Evolutionary conservation across 192 early-diverging fungal species (phyloP), one percentile per base, ranked within the genome.

Genomic region (Dissophora ornata): DNA sequence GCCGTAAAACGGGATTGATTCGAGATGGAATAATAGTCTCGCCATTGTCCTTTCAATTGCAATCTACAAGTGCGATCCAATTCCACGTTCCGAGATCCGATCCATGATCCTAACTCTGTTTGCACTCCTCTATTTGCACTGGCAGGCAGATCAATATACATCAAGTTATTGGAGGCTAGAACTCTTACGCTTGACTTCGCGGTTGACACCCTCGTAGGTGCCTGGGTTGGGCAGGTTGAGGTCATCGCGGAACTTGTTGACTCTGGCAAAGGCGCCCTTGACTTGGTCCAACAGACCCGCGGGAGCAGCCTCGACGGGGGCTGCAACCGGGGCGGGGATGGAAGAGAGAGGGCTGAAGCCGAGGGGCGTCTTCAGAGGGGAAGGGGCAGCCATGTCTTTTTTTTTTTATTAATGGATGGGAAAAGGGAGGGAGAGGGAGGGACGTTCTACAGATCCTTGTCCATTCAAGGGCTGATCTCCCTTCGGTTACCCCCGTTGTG

Each of bases 221-320:
- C 93, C 95, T 21, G 94, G 94, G 70, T 87, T 88, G n/a, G 89
- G 87, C 59, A 97, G 80, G 62, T 89, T 81, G 25, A 91, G 78
- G 38, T 36, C 42, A 30, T 71, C 69, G 36, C 73, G 73, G 73
- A 77, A 77, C 46, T 67, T 19, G 57, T 47, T 67, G 58, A 77
- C 42, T n/a, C 51, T 62, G 1, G 73, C 41, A 40, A 56, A 77
- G 0, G 73, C 53, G 10, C 38, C 65, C 41, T 77, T 77, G 58
- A 57, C 73, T 49, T 77, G 73, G 34, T 44, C 53, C 22, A 77
- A n/a, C 1, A 77, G 53, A 9, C 73, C 65, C 26, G 58, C 48
- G 4, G 69, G 69, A 7, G 57, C 36, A 33, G 71, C 16, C 26
- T 67, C 57, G 2, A 62, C 73, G 24, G 69, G 60, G 29, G 61